Conservation (phyloP, 129 eudicot species). For the Apium graveolens region DNA sequence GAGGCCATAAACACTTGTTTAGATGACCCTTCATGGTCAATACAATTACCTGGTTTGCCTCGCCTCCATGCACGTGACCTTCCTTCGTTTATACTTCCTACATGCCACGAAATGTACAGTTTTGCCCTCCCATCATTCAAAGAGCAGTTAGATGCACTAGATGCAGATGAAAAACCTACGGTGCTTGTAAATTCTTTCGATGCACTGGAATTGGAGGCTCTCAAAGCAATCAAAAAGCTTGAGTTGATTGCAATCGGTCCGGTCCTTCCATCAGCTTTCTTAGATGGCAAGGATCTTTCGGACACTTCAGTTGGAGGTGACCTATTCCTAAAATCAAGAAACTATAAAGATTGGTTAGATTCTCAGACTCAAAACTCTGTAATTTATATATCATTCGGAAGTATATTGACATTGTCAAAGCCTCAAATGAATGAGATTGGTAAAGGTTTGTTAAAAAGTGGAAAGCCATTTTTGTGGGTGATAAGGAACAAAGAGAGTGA, state of each 20-base stretch:
- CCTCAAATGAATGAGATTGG: conserved; percentile 4
- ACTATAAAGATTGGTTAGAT: conserved; percentile 16
- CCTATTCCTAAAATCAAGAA: conserved; percentile 9
- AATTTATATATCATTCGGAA: conserved; percentile 8
- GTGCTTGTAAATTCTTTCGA: conserved; percentile 31
- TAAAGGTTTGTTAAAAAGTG: not conserved
- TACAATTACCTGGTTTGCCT: conserved; percentile 16
- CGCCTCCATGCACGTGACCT: conserved; percentile 15
- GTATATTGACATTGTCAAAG: not conserved
- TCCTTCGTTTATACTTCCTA: conserved; percentile 24
- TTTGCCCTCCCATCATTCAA: conserved; percentile 6
- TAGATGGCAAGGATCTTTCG: conserved; percentile 20
- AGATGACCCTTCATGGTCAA: not conserved
- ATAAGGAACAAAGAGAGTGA: not conserved
- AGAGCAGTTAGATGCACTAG: conserved; percentile 20
- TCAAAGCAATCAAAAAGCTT: conserved; percentile 13
- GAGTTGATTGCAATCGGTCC: conserved; percentile 29
- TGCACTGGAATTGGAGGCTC: conserved; percentile 21
- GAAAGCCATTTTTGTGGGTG: conserved; percentile 4
- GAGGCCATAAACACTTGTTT: conserved; percentile 16
- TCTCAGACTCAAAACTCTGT: not conserved
- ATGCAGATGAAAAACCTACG: conserved; percentile 2
- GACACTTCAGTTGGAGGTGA: conserved; percentile 30
- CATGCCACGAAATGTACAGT: conserved; percentile 4
- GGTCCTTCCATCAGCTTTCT: conserved; percentile 27